phyloP scores from a whole-genome alignment of 495 filamentous ascomycete genomes.

The Halenospora varia region DNA sequence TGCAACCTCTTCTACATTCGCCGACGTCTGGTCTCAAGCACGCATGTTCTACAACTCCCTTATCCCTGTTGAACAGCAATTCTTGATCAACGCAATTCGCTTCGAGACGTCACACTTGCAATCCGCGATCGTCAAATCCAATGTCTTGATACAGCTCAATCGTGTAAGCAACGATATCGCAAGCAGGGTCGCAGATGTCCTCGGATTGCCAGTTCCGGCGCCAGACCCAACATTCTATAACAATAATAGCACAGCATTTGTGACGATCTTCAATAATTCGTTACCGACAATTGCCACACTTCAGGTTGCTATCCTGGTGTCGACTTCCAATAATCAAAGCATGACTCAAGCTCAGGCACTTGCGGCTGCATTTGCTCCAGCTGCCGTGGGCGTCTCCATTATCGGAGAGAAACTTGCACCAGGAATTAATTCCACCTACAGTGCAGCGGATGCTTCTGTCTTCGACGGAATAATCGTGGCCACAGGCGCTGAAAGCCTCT shows the following conservation, averaged over 20 bases:
- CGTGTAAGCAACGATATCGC: constrained; percentile 66
- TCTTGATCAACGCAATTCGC: constrained; percentile 72
- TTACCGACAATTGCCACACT: constrained; percentile 59
- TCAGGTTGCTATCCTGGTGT: constrained; percentile 62
- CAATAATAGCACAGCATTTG: constrained; percentile 58
- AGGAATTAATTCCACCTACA: constrained; percentile 67
- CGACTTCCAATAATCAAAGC: constrained; percentile 21
- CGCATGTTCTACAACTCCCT: constrained; percentile 78
- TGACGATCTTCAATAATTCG: constrained; percentile 56
- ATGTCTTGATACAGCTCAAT: constrained; percentile 69
- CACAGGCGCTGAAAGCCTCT: constrained; percentile 52
- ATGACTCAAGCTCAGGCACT: constrained; percentile 43
- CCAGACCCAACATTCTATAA: constrained; percentile 67
- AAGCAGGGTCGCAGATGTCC: constrained; percentile 56
- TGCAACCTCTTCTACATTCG: constrained; percentile 58
- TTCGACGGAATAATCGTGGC: constrained; percentile 69
- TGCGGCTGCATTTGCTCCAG: constrained; percentile 36
- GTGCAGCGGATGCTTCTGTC: constrained; percentile 60
- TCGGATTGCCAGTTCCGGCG: constrained; percentile 53
- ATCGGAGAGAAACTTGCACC: constrained; percentile 56
- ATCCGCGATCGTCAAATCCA: constrained; percentile 51
- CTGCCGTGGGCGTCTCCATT: constrained; percentile 52
- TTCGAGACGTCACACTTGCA: constrained; percentile 64
- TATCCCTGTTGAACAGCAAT: constrained; percentile 64
- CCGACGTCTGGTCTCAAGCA: constrained; percentile 73